Evolutionary conservation across 805 yeast genomes (phyloP).

Genomic region (Metschnikowia matae): DNA sequence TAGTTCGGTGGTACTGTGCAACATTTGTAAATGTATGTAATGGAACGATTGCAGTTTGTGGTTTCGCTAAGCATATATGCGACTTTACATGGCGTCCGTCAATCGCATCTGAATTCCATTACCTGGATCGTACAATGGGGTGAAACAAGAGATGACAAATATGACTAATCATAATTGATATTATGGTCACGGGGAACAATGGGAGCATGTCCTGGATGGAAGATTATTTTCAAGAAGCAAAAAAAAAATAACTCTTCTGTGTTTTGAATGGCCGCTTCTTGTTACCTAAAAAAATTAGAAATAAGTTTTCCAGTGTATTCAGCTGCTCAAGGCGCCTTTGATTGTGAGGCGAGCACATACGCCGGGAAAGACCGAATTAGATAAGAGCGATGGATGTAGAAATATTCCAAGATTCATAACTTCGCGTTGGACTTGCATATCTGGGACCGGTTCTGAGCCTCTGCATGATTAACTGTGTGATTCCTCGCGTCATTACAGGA

Average conservation of each 20-base stretch:
- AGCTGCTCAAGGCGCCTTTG: no score
- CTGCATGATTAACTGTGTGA: not conserved
- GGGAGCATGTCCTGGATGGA: not conserved
- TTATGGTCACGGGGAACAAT: not conserved
- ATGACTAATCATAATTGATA: not conserved
- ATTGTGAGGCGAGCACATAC: not conserved
- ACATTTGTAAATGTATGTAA: not conserved
- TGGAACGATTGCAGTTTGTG: not conserved
- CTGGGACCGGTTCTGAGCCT: not conserved
- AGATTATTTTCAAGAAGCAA: not conserved
- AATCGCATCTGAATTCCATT: not conserved
- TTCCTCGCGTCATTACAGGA: slow-evolving; percentile 1
- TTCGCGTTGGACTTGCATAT: slow-evolving; percentile 1
- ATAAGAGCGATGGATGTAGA: not conserved
- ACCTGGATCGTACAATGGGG: not conserved
- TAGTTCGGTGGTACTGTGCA: not conserved
- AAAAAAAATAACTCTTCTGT: not conserved
- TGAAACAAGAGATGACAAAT: not conserved
- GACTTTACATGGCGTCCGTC: slow-evolving; percentile 1
- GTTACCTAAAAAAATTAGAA: not conserved
- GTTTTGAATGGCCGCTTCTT: not conserved
- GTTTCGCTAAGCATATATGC: not conserved
- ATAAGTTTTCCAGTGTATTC: not conserved
- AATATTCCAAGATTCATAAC: not conserved
- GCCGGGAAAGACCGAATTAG: not conserved